phyloP scores from a whole-genome alignment of 2,329 filamentous ascomycete species.

The Pseudocercospora ulei region DNA sequence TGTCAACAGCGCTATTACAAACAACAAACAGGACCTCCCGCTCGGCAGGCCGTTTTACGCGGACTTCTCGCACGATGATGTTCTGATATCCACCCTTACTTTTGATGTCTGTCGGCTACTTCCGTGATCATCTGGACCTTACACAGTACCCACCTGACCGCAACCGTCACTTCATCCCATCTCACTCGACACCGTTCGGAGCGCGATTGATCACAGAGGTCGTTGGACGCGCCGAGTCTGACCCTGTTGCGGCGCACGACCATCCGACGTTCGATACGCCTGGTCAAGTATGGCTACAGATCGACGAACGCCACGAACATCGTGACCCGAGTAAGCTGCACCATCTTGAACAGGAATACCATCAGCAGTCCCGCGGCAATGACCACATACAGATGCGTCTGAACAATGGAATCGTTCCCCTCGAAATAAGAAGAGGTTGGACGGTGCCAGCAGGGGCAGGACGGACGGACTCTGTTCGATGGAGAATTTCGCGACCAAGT shows the following conservation, averaged over 20 bases:
- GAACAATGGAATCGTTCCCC: slow-evolving; percentile 44
- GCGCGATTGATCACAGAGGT: slow-evolving; percentile 49
- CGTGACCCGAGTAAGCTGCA: slow-evolving; percentile 36
- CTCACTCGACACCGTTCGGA: slow-evolving; percentile 47
- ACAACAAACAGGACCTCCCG: slow-evolving; percentile 42
- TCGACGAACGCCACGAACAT: slow-evolving; percentile 38
- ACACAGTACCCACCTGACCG: slow-evolving; percentile 39
- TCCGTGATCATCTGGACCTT: slow-evolving; percentile 42
- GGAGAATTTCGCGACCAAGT: slow-evolving; percentile 37
- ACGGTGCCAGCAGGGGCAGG: too few species aligned
- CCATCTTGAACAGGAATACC: neutral
- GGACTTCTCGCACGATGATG: slow-evolving; percentile 48
- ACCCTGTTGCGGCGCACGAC: slow-evolving; percentile 37
- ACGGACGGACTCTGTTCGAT: slow-evolving; percentile 42
- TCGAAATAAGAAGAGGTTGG: too few species aligned
- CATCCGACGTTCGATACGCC: slow-evolving; percentile 39
- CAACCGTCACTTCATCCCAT: slow-evolving; percentile 43
- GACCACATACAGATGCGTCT: slow-evolving; percentile 35
- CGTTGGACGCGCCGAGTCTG: slow-evolving; percentile 41
- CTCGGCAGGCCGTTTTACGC: slow-evolving; percentile 44
- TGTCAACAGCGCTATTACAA: slow-evolving; percentile 45
- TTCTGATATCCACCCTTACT: slow-evolving; percentile 44
- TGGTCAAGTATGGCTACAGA: slow-evolving; percentile 41
- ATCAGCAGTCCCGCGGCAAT: neutral
- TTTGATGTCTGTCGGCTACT: slow-evolving; percentile 49